A percentile compares a stretch with the other conserved stretches of the same genome.
phyloP scores from a whole-genome alignment of 179 eudicot species.

The Actinidia polygama region DNA sequence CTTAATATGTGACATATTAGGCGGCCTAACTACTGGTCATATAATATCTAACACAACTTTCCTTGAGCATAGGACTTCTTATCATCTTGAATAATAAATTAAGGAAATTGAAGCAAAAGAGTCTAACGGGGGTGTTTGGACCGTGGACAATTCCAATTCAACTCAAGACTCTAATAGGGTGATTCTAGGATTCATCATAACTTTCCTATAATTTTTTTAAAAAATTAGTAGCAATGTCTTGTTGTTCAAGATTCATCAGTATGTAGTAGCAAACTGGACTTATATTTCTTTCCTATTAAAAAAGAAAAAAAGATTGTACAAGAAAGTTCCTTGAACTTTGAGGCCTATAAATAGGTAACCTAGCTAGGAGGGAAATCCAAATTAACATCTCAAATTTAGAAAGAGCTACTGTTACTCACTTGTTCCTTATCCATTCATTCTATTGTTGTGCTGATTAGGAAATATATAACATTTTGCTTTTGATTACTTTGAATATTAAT shows the following conservation, averaged over 20 bases:
- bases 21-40: too few relatives aligned
- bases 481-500: neutral
- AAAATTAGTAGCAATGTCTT: neutral
- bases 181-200: neutral
- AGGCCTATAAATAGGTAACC: slow-evolving; percentile 18
- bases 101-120: neutral
- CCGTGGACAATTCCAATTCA: neutral
- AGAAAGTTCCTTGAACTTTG: neutral
- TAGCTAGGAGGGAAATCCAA: neutral
- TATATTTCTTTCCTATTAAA: neutral
- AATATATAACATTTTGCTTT: too few relatives aligned
- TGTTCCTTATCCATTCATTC: neutral
- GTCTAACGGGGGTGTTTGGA: neutral
- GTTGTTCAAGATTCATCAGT: too few relatives aligned
- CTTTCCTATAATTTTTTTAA: neutral
- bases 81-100: too few relatives aligned
- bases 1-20: too few relatives aligned
- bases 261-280: too few relatives aligned
- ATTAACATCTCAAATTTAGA: too few relatives aligned
- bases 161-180: neutral
- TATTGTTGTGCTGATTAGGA: too few relatives aligned
- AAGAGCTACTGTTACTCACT: neutral
- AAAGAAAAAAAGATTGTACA: neutral
- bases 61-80: too few relatives aligned
- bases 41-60: too few relatives aligned